Evolutionary conservation across 805 yeast species (phyloP).

Genomic region (Ogataea angusta): DNA sequence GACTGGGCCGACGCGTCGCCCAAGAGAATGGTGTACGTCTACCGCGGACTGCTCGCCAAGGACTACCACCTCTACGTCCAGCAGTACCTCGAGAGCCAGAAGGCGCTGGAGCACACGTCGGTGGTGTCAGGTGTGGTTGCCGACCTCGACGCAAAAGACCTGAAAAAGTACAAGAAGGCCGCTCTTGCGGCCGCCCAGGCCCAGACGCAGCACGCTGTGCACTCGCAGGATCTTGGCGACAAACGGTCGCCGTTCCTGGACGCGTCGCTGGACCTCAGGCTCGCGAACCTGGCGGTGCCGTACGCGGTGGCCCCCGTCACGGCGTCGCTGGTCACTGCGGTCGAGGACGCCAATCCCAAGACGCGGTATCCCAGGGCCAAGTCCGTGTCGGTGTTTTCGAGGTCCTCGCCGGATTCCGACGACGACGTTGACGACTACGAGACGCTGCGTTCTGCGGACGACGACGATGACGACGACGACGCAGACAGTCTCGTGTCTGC

Average conservation of each 20-base stretch:
- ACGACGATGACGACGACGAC: conserved; percentile 38
- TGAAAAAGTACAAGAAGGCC: conserved; percentile 18
- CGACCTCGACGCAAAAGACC: conserved; percentile 17
- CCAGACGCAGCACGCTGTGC: conserved; percentile 15
- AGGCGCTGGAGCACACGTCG: conserved; percentile 28
- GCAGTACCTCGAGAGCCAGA: conserved; percentile 55
- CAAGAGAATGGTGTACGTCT: conserved; percentile 83
- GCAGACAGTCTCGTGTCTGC: conserved; percentile 5
- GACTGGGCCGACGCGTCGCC: conserved; percentile 93
- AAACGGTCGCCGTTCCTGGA: conserved; percentile 30
- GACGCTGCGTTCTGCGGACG: conserved; percentile 28
- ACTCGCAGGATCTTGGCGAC: conserved; percentile 14
- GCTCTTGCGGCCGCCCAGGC: conserved; percentile 16
- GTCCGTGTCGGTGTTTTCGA: conserved; percentile 3
- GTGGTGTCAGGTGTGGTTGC: conserved; percentile 5
- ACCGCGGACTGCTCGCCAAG: conserved; percentile 72
- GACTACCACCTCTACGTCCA: conserved; percentile 73
- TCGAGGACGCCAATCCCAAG: conserved; percentile 4
- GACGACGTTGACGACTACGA: conserved; percentile 43
- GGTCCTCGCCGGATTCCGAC: conserved; percentile 7
- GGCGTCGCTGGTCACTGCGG: conserved; percentile 40
- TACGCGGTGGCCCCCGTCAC: conserved; percentile 77
- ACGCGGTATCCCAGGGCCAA: conserved; percentile 4
- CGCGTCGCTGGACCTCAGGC: conserved; percentile 31
- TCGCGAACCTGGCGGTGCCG: conserved; percentile 51